Base-by-base conservation (phyloP, 2,329 filamentous ascomycete species). In the Fusarium coicis region DNA sequence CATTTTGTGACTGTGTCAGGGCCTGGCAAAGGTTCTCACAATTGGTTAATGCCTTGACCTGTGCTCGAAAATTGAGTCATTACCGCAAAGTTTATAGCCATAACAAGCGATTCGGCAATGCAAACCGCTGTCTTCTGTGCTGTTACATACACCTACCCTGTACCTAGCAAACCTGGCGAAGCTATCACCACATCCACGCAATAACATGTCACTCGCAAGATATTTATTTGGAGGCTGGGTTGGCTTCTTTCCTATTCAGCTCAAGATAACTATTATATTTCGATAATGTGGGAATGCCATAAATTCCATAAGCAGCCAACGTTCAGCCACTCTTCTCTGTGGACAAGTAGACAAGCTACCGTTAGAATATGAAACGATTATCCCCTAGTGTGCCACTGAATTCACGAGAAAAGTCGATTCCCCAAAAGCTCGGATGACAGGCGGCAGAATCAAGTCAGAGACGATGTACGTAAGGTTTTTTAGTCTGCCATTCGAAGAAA, bases 321-420 rank as follows among this genome's bases (percentile, higher is more conserved):
- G 10, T 37, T 14, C 23, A 58, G 23, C 10, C 40, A 57, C 44
- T 28, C 18, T 52, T 58, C 15, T 19, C n/a, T 18, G 15, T 21
- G 7, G 18, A 19, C 18, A 37, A 19, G 36, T 18, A 37, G 15
- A 14, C 32, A 63, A n/a, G 28, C 39, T 37, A 39, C 19, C 9
- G 37, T 21, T 21, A 46, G 47, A 68, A 21, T 9, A 32, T 28
- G 7, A 26, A 23, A 14, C 21, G 12, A 34, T n/a, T 10, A 15
- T 28, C 39, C 28, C 37, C 39, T 39, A 47, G 14, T 36, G 32
- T 28, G 43, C 39, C 42, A 65, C 44, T 23, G 26, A 64, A 66
- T 47, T 42, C 19, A 28, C n/a, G 28, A 30, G 19, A 47, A 69
- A 69, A 70, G 50, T 70, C 66, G 59, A 70, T 70, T 34, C 36